Base-by-base conservation (phyloP, 2,329 filamentous ascomycete species). In the Aspergillus sp. region DNA sequence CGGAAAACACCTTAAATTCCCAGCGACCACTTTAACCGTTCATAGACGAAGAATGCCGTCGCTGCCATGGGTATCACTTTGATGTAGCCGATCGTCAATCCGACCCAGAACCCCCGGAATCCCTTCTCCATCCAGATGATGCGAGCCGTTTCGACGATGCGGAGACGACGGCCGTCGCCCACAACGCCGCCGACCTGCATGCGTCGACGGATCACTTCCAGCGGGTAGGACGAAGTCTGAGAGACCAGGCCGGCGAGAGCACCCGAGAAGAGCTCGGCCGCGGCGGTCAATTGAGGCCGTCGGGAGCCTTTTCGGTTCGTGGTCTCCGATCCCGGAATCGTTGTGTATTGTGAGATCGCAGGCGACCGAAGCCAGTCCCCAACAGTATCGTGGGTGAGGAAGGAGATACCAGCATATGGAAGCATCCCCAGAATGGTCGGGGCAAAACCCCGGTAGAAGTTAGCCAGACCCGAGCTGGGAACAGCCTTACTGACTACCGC, bases 161-260 rank as follows among this genome's bases (percentile, higher is more conserved):
- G 80, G 43, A 96, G 73, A 43, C 89, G 79, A 63, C 85, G 89
- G 0, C 93, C 92, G 68, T 97, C 92, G 1, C 94, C 94, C 0
- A 97, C 91, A 0, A 93, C 92, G 10, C 93, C 94, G 45, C 91
- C 89, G 13, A 99, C 94, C 70, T 99, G 94, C 93, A 99, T 97
- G 45, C 94, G 82, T 58, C 94, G 82, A 55, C 94, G 80, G 53
- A 97, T 88, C 14, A 99, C 90, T 71, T 99, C 94, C 2, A 99
- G 79, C 4, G 94, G 94, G 70, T 99, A 99, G 14, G 92, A 95
- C 0, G 87, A 84, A 0, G 93, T 96, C 72, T 99, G 94, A 6
- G 91, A 92, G 1, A 97, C 85, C 55, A 96, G 78, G 2, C 94
- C 94, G 0, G 94, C 92, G 9, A 94, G 71, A 1, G 92, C 94